These are phyloP conservation scores for Mycena pura DNA, from an alignment of 768 basidiomycete genomes.

Conservation along the genomic window DNA sequence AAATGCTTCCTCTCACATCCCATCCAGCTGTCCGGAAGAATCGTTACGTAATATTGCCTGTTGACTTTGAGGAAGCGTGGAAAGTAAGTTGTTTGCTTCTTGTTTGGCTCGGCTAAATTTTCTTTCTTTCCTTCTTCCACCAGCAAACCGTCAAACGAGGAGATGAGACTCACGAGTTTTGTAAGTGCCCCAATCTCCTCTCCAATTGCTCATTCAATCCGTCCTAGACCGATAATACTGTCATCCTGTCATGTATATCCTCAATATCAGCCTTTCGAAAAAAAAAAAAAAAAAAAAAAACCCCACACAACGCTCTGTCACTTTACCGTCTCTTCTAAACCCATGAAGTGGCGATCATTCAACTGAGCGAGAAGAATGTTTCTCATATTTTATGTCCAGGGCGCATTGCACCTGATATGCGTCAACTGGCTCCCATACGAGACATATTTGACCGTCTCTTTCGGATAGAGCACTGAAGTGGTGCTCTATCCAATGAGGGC, in stretches of 20 bases:
- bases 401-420: conserved; percentile 38
- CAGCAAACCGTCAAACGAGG: conserved; percentile 96
- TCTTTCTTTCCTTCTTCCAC: conserved; percentile 41
- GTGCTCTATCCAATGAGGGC: too few relatives aligned
- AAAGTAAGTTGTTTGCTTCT: conserved; percentile 81
- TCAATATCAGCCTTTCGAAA: too few relatives aligned
- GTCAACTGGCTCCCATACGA: conserved; percentile 58
- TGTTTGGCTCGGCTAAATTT: conserved; percentile 49
- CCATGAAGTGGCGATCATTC: conserved; percentile 84
- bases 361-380: conserved; percentile 73
- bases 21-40: conserved; percentile 92
- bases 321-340: conserved; percentile 77
- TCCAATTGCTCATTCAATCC: conserved; percentile 5
- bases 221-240: conserved; percentile 39
- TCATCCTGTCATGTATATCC: conserved; percentile 11
- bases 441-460: conserved; percentile 45
- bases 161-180: conserved; percentile 98
- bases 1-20: conserved; percentile 1
- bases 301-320: conserved; percentile 72
- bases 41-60: conserved; percentile 94
- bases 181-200: conserved; percentile 51
- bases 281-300: too few relatives aligned
- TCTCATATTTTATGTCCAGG: conserved; percentile 30
- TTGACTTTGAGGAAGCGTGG: conserved; percentile 99
- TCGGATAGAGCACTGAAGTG: too few relatives aligned